These are phyloP conservation scores for Hygrophorus pudorinus DNA, from an alignment of 768 basidiomycete genomes.

Conservation along the genomic window DNA sequence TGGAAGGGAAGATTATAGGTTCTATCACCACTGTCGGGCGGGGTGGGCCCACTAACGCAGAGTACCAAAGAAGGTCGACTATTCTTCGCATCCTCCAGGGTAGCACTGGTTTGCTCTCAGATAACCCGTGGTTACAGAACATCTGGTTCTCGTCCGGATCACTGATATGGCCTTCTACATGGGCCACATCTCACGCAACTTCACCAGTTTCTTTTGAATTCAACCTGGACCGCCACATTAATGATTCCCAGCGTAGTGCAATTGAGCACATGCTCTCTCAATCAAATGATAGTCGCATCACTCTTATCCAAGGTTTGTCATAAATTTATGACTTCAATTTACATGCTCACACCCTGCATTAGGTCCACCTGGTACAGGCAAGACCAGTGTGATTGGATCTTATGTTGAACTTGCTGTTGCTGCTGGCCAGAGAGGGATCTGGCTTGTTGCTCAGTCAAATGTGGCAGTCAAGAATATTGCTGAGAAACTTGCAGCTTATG, in stretches of 20 bases:
- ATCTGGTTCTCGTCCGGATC: conserved; percentile 32
- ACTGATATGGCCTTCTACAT: conserved; percentile 32
- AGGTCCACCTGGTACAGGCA: conserved; percentile 61
- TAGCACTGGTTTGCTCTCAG: conserved; percentile 19
- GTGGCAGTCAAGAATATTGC: conserved; percentile 88
- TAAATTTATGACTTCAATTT: background rate
- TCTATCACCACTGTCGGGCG: conserved; percentile 43
- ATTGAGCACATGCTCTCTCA: conserved; percentile 38
- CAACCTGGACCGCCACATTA: conserved; percentile 20
- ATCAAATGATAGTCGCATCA: conserved; percentile 24
- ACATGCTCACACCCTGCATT: background rate
- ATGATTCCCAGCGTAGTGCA: conserved; percentile 36
- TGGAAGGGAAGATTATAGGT: conserved; percentile 25
- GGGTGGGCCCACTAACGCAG: conserved; percentile 50
- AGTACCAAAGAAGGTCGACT: conserved; percentile 32
- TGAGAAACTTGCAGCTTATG: conserved; percentile 54
- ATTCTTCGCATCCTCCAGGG: conserved; percentile 37
- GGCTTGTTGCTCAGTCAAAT: conserved; percentile 81
- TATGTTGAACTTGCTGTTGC: conserved; percentile 42
- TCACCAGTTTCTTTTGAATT: background rate
- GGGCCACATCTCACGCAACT: background rate
- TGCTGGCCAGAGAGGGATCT: conserved; percentile 41
- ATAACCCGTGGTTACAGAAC: conserved; percentile 40
- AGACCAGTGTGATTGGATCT: conserved; percentile 62
- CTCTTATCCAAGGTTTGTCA: conserved; percentile 32